Evolutionary conservation across 371 early-diverging fungal genomes (phyloP).

Genomic region (Mortierella sp.): DNA sequence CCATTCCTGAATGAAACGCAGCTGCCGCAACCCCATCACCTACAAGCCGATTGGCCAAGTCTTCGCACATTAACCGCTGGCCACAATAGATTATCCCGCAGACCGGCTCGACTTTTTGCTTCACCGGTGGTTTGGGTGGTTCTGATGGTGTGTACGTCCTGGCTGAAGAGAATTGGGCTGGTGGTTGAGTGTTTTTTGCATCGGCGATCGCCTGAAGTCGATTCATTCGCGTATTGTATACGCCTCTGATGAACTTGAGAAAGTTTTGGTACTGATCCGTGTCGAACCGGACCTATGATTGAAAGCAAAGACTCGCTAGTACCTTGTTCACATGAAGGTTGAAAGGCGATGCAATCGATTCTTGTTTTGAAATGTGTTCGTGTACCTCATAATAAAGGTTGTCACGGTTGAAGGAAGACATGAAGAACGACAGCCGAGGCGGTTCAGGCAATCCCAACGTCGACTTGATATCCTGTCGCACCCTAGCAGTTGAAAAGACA

Average conservation of each 20-base stretch:
- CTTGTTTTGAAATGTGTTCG: not conserved
- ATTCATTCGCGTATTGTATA: constrained; percentile 28
- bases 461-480: constrained; percentile 72
- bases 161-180: not conserved
- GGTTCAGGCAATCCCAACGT: constrained; percentile 62
- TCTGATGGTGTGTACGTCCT: not conserved
- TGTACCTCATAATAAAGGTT: constrained; percentile 51
- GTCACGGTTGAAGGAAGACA: constrained; percentile 43
- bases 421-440: constrained; percentile 18
- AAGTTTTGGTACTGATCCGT: constrained; percentile 42
- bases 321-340: not conserved
- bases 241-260: constrained; percentile 23
- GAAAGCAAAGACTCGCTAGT: not conserved
- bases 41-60: constrained; percentile 29
- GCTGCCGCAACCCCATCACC: constrained; percentile 47
- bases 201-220: constrained; percentile 7
- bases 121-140: not conserved
- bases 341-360: not conserved
- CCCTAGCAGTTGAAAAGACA: constrained; percentile 18
- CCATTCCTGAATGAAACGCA: constrained; percentile 56
- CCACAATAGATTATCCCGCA: constrained; percentile 55
- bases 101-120: constrained; percentile 22
- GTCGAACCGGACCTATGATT: constrained; percentile 42
- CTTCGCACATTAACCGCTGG: constrained; percentile 43
- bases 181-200: not conserved